phyloP scores from a whole-genome alignment of 176 grass and related monocot genomes.

The Bonia amplexicaulis region DNA sequence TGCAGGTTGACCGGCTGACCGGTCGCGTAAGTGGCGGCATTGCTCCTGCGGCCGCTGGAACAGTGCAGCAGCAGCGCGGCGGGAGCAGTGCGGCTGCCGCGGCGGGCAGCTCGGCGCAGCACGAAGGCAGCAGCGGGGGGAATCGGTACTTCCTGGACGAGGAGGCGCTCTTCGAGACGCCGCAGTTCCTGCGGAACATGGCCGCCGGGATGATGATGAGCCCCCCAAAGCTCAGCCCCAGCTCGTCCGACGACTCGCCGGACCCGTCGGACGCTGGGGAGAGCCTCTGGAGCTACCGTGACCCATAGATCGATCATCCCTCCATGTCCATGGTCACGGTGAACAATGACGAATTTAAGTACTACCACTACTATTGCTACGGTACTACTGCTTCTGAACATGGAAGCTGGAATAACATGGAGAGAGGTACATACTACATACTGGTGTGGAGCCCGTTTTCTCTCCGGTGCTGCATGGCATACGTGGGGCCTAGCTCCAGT shows the following conservation, averaged over 20 bases:
- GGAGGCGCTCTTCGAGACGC: constrained; percentile 90
- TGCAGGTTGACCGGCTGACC: neutral
- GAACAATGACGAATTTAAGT: neutral
- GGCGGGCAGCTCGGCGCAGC: neutral
- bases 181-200: constrained; percentile 74
- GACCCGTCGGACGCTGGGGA: constrained; percentile 44
- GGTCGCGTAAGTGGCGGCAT: neutral
- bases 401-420: constrained; percentile 20
- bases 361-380: neutral
- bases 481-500: neutral
- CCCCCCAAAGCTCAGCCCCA: constrained; percentile 59
- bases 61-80: neutral
- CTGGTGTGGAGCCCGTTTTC: neutral
- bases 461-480: constrained; percentile 5
- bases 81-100: neutral
- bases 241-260: constrained; percentile 46
- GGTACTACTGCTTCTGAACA: neutral
- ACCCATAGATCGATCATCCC: constrained; percentile 26
- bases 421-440: neutral
- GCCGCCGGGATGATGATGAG: constrained; percentile 97
- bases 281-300: constrained; percentile 70
- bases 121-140: neutral
- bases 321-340: neutral
- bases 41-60: constrained; percentile 1
- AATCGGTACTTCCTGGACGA: constrained; percentile 64